Evolutionary conservation across 208 protist species (phyloP).

Genomic region (Leishmania turanica): DNA sequence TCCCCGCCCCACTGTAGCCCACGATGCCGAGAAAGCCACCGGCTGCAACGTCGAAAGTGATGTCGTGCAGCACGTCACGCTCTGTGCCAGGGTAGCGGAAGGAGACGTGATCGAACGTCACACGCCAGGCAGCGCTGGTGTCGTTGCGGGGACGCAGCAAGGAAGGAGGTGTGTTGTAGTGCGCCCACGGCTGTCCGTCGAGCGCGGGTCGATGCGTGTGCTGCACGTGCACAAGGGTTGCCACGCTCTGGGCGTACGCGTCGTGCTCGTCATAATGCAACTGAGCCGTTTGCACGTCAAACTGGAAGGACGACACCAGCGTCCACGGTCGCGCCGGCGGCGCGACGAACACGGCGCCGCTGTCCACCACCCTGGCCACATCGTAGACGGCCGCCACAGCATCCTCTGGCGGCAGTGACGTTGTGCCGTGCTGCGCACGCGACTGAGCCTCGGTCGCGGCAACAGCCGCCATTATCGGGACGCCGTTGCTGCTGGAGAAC

Average conservation of each 20-base stretch:
- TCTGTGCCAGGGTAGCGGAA: conserved; percentile 60
- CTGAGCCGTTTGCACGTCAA: conserved; percentile 22
- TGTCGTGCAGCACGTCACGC: conserved; percentile 43
- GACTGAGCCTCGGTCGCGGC: background rate
- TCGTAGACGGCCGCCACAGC: conserved; percentile 14
- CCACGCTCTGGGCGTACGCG: conserved; percentile 16
- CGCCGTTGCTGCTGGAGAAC: background rate
- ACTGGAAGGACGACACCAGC: conserved; percentile 21
- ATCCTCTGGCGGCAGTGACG: background rate
- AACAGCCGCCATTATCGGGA: conserved; percentile 17
- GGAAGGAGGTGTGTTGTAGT: background rate
- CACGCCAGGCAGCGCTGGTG: conserved; percentile 35
- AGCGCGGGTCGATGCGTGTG: conserved; percentile 3
- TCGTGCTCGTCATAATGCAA: conserved; percentile 21
- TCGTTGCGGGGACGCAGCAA: background rate
- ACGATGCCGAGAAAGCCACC: conserved; percentile 65
- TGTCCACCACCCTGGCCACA: conserved; percentile 22
- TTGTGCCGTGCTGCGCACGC: background rate
- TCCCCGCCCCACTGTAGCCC: conserved; percentile 77
- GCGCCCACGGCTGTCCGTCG: conserved; percentile 6
- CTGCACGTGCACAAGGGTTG: conserved; percentile 12
- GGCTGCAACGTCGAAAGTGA: conserved; percentile 53
- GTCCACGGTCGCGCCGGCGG: conserved; percentile 18
- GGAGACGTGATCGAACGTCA: conserved; percentile 67
- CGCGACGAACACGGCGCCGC: conserved; percentile 13